These are phyloP conservation scores for Aspergillus mulundensis DNA, from an alignment of 495 filamentous ascomycete genomes.

Conservation along the genomic window DNA sequence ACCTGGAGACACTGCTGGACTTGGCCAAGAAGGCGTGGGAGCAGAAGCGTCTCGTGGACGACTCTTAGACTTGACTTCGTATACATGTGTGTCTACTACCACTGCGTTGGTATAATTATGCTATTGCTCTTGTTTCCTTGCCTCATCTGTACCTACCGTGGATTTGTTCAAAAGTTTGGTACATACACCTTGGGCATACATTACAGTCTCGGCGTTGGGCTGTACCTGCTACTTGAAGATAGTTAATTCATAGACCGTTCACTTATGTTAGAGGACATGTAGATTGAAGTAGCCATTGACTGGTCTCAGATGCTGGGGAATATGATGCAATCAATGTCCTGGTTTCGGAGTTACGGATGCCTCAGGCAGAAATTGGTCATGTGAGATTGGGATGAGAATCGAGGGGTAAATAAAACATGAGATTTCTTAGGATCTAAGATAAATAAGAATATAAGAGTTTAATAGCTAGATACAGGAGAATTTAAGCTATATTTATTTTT, in stretches of 20 bases:
- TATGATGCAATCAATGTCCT: too few relatives aligned
- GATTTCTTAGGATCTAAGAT: too few relatives aligned
- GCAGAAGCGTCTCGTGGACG: constrained; percentile 51
- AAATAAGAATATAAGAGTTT: too few relatives aligned
- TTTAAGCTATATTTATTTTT: too few relatives aligned
- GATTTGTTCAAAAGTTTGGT: neutral
- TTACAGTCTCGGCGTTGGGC: neutral
- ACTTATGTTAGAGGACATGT: neutral
- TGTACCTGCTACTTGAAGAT: neutral
- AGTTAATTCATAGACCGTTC: neutral
- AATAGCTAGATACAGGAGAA: too few relatives aligned
- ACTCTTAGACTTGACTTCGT: constrained; percentile 20
- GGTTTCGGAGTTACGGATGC: too few relatives aligned
- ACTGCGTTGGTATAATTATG: neutral
- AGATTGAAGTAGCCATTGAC: too few relatives aligned
- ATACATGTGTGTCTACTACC: neutral
- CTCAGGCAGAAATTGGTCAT: too few relatives aligned
- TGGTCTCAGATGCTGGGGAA: neutral
- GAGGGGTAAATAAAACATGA: too few relatives aligned
- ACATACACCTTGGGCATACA: neutral
- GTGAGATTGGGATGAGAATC: too few relatives aligned
- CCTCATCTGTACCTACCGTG: neutral
- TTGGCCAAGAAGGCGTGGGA: constrained; percentile 73
- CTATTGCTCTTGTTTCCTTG: neutral
- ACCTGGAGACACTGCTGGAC: constrained; percentile 65